Percentiles rank a stretch among this genome's conserved stretches.
These are phyloP conservation scores for Brettanomyces bruxellensis DNA, from an alignment of 805 yeast genomes.

Conservation along the genomic window DNA sequence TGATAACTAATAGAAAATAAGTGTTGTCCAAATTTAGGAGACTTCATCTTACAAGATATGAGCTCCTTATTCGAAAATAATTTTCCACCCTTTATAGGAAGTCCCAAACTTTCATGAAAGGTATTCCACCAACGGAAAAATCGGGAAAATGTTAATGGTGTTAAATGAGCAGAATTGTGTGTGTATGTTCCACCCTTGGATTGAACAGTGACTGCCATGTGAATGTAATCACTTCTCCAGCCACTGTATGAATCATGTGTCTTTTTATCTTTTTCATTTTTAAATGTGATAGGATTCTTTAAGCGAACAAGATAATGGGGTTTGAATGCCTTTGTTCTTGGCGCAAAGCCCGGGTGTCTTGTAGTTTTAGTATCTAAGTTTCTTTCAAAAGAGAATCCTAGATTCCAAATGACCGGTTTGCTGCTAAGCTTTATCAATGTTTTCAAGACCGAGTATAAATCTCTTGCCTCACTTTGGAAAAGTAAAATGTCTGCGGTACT, in stretches of 20 bases:
- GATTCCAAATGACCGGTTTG: slow-evolving; percentile 59
- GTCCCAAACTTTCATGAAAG: slow-evolving; percentile 68
- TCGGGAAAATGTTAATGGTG: slow-evolving; percentile 58
- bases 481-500: slow-evolving; percentile 19
- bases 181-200: slow-evolving; percentile 25
- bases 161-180: slow-evolving; percentile 67
- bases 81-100: slow-evolving; percentile 71
- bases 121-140: slow-evolving; percentile 83
- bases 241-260: slow-evolving; percentile 73
- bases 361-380: slow-evolving; percentile 32
- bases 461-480: slow-evolving; percentile 17
- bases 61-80: slow-evolving; percentile 47
- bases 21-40: slow-evolving; percentile 24
- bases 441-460: slow-evolving; percentile 34
- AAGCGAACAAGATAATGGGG: slow-evolving; percentile 57
- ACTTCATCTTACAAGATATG: slow-evolving; percentile 8
- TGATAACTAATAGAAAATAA: slow-evolving; percentile 72
- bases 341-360: slow-evolving; percentile 22
- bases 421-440: slow-evolving; percentile 55
- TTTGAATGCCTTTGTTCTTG: slow-evolving; percentile 35
- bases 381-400: slow-evolving; percentile 68
- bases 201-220: slow-evolving; percentile 50
- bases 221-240: slow-evolving; percentile 76
- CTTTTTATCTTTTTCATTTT: slow-evolving; percentile 25
- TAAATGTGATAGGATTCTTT: slow-evolving; percentile 44